Conservation (phyloP, 495 filamentous ascomycete genomes). For the Aspergillus kassunensis region DNA sequence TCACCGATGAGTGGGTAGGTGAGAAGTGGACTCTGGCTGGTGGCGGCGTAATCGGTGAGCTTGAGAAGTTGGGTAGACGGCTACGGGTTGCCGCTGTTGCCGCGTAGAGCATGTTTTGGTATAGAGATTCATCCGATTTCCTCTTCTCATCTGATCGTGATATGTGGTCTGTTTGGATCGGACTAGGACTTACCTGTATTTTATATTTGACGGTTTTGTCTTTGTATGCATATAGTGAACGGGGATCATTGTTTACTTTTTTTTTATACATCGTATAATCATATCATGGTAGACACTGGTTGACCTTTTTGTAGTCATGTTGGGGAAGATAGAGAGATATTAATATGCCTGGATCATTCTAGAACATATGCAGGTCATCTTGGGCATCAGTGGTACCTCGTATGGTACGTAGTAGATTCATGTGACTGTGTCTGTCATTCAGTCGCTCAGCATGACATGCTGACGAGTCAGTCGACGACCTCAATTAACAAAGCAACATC, state of each 20-base stretch:
- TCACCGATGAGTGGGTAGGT: slow-evolving; percentile 68
- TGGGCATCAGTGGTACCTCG: background rate
- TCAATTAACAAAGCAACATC: background rate
- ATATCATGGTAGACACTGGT: too few relatives aligned
- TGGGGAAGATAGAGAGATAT: too few relatives aligned
- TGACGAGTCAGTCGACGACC: background rate
- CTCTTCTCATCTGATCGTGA: background rate
- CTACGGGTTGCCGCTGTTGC: slow-evolving; percentile 32
- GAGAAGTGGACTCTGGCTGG: slow-evolving; percentile 86
- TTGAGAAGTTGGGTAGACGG: slow-evolving; percentile 61
- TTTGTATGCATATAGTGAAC: slow-evolving; percentile 43
- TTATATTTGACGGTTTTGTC: slow-evolving; percentile 27
- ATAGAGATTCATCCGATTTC: background rate
- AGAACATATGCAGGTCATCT: background rate
- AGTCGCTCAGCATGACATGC: background rate
- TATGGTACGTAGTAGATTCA: background rate
- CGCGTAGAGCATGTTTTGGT: slow-evolving; percentile 5
- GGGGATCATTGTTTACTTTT: slow-evolving; percentile 6
- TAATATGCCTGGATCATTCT: too few relatives aligned
- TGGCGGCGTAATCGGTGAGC: slow-evolving; percentile 78
- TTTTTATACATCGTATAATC: too few relatives aligned
- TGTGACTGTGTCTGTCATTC: background rate
- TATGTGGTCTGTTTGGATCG: background rate
- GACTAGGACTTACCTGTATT: slow-evolving; percentile 24
- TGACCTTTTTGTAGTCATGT: too few relatives aligned